phyloP scores from a whole-genome alignment of 2,329 filamentous ascomycete genomes.

The Hypomyces rosellus region DNA sequence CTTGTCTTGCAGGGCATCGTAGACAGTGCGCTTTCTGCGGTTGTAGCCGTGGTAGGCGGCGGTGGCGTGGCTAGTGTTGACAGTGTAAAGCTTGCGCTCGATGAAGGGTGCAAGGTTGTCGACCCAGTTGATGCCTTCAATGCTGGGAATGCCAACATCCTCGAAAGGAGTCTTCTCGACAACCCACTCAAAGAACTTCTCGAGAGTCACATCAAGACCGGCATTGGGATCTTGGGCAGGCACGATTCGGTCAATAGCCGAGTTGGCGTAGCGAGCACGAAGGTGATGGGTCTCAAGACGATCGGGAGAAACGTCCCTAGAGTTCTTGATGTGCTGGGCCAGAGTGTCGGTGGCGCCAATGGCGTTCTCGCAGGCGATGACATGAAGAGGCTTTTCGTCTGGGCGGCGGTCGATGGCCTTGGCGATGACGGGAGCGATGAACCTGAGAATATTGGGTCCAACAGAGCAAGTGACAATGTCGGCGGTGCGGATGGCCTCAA shows the following conservation, averaged over 20 bases:
- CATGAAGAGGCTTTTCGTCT: constrained; percentile 64
- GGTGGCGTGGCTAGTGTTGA: constrained; percentile 96
- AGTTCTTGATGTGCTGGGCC: constrained; percentile 69
- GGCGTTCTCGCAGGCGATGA: constrained; percentile 98
- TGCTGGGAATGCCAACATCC: constrained; percentile 56
- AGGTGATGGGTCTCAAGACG: constrained; percentile 61
- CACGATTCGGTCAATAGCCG: constrained; percentile 96
- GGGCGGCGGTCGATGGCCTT: constrained; percentile 81
- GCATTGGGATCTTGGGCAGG: constrained; percentile 76
- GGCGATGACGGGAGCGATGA: constrained; percentile 91
- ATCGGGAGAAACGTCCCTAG: constrained; percentile 62
- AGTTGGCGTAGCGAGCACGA: constrained; percentile 90
- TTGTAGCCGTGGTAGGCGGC: constrained; percentile 93
- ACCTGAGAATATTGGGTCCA: constrained; percentile 91
- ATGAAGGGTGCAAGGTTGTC: constrained; percentile 90
- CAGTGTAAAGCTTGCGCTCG: constrained; percentile 98
- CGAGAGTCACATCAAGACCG: constrained; percentile 86
- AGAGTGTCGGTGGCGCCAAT: constrained; percentile 91
- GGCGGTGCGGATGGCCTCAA: constrained; percentile 79
- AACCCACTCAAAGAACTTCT: constrained; percentile 99
- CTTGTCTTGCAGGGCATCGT: constrained; percentile 78
- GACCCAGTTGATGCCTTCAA: constrained; percentile 90
- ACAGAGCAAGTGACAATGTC: constrained; percentile 96
- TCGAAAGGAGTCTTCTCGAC: constrained; percentile 84
- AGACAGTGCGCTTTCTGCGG: constrained; percentile 77